phyloP scores from a whole-genome alignment of 2,329 filamentous ascomycete species.

The Acrodontium crateriforme region DNA sequence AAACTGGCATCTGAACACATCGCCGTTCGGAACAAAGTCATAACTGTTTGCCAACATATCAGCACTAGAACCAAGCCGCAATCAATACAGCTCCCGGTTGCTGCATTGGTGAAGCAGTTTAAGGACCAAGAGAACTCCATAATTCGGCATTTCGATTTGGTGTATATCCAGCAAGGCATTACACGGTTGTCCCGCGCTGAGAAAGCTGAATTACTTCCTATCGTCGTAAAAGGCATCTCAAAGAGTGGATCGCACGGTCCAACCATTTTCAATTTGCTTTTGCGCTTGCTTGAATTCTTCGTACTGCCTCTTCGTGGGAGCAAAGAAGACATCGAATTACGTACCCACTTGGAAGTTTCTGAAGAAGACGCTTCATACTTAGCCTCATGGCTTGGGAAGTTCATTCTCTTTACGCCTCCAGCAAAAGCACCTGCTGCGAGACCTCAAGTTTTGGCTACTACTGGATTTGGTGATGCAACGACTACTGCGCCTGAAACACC shows the following conservation, averaged over 20 bases:
- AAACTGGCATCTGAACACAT: slow-evolving; percentile 74
- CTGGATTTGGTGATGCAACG: too few relatives aligned
- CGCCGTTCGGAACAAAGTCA: slow-evolving; percentile 66
- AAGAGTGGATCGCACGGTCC: slow-evolving; percentile 43
- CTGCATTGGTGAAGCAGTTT: slow-evolving; percentile 77
- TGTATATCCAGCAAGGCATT: slow-evolving; percentile 78
- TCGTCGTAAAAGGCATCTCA: slow-evolving; percentile 52
- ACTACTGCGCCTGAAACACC: too few relatives aligned
- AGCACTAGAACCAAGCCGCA: slow-evolving; percentile 48
- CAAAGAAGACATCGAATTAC: slow-evolving; percentile 59
- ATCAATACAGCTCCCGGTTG: slow-evolving; percentile 66
- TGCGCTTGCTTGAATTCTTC: slow-evolving; percentile 60
- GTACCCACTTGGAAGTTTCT: slow-evolving; percentile 51
- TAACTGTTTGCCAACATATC: slow-evolving; percentile 58
- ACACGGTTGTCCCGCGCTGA: slow-evolving; percentile 46
- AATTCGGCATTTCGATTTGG: slow-evolving; percentile 75
- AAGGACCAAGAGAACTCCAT: slow-evolving; percentile 60
- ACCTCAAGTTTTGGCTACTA: too few relatives aligned
- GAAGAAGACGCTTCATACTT: slow-evolving; percentile 62
- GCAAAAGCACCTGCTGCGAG: too few relatives aligned
- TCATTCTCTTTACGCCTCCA: slow-evolving; percentile 50
- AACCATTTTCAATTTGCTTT: slow-evolving; percentile 67
- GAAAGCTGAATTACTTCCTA: slow-evolving; percentile 58
- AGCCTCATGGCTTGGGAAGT: slow-evolving; percentile 59
- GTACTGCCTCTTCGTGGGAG: slow-evolving; percentile 62